Base-by-base conservation (phyloP, 2,329 filamentous ascomycete genomes). In the Truncatella angustata region DNA sequence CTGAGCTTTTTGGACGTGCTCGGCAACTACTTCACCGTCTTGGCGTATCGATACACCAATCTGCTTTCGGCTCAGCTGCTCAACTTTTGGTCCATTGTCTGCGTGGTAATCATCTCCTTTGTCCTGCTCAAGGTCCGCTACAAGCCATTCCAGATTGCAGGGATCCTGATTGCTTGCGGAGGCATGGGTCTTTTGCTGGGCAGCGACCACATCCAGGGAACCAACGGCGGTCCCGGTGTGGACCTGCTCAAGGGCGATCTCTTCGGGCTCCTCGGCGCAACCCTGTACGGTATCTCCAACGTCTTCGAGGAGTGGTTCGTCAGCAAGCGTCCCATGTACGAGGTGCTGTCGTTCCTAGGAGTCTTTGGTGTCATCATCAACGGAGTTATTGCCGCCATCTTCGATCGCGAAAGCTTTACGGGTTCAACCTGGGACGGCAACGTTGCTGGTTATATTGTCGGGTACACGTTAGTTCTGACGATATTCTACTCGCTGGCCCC, bases 71-170 rank as follows among this genome's bases (percentile, higher is more conserved):
- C 91, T 14, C 92, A 97, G 77, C 81, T 99, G 49, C 91, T 99
- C 74, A 97, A 97, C 79, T 97, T 97, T 75, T 97, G 93, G 93
- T 90, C 92, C 61, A 97, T 99, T 60, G 90, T 96, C 47, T 86
- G 93, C 56, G 94, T 99, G 20, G 91, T 97, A 18, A 66, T 88
- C 55, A 74, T 97, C 58, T 96, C 91, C 24, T 92, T 96, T 73
- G 59, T 86, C 57, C 77, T 97, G 61, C 82, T 99, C 53, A 81
- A 80, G 60, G 94, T 99, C 40, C 89, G 94, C 63, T 99, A 99
- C 79, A 90, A 91, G 73, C 76, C 82, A 67, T 84, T 89, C 53
- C 94, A 97, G 76, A 84, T 96, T 62, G 60, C 82, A 28, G 94
- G 94, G 51, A 97, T 99, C 68, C 65, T 97, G 45, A 77, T 97